These are phyloP conservation scores for Brettanomyces custersianus DNA, from an alignment of 805 yeast species.

Conservation along the genomic window DNA sequence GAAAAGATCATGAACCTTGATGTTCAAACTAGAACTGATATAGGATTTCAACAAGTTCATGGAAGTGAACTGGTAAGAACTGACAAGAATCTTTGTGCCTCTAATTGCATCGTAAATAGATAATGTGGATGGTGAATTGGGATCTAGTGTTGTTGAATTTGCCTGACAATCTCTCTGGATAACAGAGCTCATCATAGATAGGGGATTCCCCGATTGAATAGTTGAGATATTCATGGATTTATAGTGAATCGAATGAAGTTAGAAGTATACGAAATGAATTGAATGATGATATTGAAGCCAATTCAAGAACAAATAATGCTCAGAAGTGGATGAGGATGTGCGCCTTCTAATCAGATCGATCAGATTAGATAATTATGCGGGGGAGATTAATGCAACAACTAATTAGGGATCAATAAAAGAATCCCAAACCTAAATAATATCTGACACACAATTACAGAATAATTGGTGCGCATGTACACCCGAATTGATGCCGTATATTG, in stretches of 20 bases:
- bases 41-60: constrained; percentile 34
- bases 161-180: not conserved
- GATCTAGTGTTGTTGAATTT: constrained; percentile 5
- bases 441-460: no score
- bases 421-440: no score
- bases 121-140: constrained; percentile 14
- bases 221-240: not conserved
- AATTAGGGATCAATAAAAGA: no score
- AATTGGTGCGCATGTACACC: no score
- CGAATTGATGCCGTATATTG: no score
- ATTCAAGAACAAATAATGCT: no score
- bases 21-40: constrained; percentile 31
- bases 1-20: constrained; percentile 34
- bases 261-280: no score
- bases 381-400: no score
- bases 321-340: no score
- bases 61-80: constrained; percentile 30
- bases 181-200: constrained; percentile 1
- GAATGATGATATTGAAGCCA: no score
- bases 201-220: not conserved
- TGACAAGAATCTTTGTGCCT: constrained; percentile 29
- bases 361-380: no score
- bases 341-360: no score
- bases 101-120: constrained; percentile 34
- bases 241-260: not conserved